A percentile compares a stretch with the other conserved stretches of the same genome.
phyloP scores from a whole-genome alignment of 495 filamentous ascomycete genomes.

The Lindgomyces ingoldianus region DNA sequence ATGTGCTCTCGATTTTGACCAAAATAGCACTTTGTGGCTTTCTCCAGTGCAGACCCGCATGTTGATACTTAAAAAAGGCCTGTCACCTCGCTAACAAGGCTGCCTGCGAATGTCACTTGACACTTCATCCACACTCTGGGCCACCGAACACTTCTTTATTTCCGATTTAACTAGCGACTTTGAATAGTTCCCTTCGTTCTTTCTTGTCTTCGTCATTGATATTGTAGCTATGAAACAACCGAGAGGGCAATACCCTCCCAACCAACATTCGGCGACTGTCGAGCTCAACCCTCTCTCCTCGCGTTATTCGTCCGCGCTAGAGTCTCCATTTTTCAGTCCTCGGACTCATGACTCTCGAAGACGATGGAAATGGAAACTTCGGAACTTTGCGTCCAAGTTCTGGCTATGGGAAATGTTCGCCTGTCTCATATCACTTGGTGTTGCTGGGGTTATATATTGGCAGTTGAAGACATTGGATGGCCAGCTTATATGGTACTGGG shows the following conservation, averaged over 20 bases:
- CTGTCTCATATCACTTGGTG: neutral
- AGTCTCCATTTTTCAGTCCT: neutral
- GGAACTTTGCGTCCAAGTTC: neutral
- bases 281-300: neutral
- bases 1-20: too few relatives aligned
- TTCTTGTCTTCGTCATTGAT: neutral
- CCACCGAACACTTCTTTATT: neutral
- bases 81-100: neutral
- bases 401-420: neutral
- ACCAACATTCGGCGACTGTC: neutral
- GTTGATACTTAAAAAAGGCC: neutral
- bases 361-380: conserved; percentile 2
- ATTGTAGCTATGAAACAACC: neutral
- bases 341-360: neutral
- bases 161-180: neutral
- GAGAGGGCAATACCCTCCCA: neutral
- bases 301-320: neutral
- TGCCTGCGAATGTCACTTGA: neutral
- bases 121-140: neutral
- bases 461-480: neutral
- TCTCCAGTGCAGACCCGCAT: neutral
- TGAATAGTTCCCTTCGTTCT: neutral
- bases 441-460: neutral
- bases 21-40: neutral
- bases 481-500: neutral